Percentiles rank a stretch among this genome's conserved stretches.
Conservation (phyloP, 1,284 basidiomycete genomes). For the Ustilago loliicola region DNA sequence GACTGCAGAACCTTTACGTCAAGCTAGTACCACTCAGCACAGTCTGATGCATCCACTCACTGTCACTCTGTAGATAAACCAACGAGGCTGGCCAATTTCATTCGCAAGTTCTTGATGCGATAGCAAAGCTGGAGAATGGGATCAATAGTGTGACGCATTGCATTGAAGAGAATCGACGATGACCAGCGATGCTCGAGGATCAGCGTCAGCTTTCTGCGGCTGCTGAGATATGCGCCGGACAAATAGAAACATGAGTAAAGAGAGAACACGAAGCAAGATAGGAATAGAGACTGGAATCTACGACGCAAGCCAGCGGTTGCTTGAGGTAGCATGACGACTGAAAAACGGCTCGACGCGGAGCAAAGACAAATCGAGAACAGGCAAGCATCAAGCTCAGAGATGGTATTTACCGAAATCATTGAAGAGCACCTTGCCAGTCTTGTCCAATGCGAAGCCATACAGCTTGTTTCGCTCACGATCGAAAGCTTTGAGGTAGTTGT, state of each 20-base stretch:
- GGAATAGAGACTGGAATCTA: neutral
- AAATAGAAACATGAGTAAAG: neutral
- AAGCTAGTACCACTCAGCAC: slow-evolving; percentile 35
- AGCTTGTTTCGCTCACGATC: neutral
- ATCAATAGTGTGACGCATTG: neutral
- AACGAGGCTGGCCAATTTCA: neutral
- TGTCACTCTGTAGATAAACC: neutral
- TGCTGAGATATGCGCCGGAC: neutral
- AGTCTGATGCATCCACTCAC: neutral
- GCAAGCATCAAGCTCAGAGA: neutral
- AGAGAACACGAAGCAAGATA: neutral
- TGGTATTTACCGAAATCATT: neutral
- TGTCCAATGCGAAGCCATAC: neutral
- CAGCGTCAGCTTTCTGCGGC: neutral
- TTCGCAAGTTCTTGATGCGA: neutral
- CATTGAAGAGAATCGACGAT: neutral
- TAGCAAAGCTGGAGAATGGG: too few species aligned
- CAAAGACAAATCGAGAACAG: too few species aligned
- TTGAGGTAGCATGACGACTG: too few species aligned
- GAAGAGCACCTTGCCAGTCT: neutral
- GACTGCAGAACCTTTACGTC: slow-evolving; percentile 35
- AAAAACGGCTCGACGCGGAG: too few species aligned
- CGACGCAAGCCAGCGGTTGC: neutral
- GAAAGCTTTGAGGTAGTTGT: neutral
- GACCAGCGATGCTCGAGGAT: neutral